Percentiles rank a stretch among this genome's conserved stretches.
Conservation (phyloP, 2,329 filamentous ascomycete species). For the Colletotrichum lupini region DNA sequence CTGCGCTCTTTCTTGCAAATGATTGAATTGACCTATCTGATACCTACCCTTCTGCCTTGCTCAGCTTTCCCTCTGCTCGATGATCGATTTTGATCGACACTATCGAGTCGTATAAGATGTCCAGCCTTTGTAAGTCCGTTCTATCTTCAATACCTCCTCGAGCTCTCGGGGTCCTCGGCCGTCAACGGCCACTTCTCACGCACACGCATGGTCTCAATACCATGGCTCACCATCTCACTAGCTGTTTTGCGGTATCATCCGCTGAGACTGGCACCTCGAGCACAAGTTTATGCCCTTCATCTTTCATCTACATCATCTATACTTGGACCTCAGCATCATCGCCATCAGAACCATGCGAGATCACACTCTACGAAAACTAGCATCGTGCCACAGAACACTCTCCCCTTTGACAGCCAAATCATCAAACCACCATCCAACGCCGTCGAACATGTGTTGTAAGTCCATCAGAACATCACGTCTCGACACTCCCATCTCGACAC, state of each 20-base stretch:
- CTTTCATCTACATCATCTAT: neutral
- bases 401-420: neutral
- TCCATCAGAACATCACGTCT: neutral
- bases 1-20: neutral
- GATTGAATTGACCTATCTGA: neutral
- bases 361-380: neutral
- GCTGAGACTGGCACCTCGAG: neutral
- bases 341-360: neutral
- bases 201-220: neutral
- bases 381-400: neutral
- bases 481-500: neutral
- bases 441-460: slow-evolving; percentile 38
- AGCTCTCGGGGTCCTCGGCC: neutral
- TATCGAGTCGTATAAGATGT: neutral
- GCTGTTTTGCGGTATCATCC: neutral
- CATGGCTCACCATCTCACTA: neutral
- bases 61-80: neutral
- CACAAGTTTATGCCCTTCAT: neutral
- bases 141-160: neutral
- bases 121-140: neutral
- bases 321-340: neutral
- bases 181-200: neutral
- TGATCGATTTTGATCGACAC: neutral
- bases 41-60: neutral
- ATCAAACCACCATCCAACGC: slow-evolving; percentile 12